Percentiles rank a stretch among this genome's conserved stretches.
These are phyloP conservation scores for Xylariaceae sp. DNA, from an alignment of 2,329 filamentous ascomycete species.

Conservation along the genomic window DNA sequence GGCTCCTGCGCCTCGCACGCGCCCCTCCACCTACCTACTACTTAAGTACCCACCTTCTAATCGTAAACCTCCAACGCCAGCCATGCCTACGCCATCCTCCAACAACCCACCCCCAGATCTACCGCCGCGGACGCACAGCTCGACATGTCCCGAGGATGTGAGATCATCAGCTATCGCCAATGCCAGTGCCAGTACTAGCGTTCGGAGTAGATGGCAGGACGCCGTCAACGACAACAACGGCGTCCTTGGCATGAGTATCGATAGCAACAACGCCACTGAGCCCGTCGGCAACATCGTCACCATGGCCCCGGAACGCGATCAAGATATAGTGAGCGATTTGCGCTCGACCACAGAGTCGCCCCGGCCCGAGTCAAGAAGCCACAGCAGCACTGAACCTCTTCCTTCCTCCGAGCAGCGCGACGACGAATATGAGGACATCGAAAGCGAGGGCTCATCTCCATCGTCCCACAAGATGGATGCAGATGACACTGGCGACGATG, in stretches of 20 bases:
- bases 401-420: neutral
- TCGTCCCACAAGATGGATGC: slow-evolving; percentile 20
- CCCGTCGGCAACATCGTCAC: slow-evolving; percentile 16
- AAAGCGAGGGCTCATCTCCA: slow-evolving; percentile 12
- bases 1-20: too few relatives aligned
- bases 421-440: neutral
- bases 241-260: slow-evolving; percentile 16
- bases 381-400: slow-evolving; percentile 3
- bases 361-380: slow-evolving; percentile 18
- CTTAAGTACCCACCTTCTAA: too few relatives aligned
- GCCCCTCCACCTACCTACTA: too few relatives aligned
- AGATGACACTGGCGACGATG: slow-evolving; percentile 11
- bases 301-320: too few relatives aligned
- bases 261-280: slow-evolving; percentile 19
- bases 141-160: slow-evolving; percentile 28
- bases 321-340: slow-evolving; percentile 13
- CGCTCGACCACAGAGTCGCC: slow-evolving; percentile 24
- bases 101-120: slow-evolving; percentile 24
- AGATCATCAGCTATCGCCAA: slow-evolving; percentile 11
- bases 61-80: slow-evolving; percentile 9
- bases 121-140: slow-evolving; percentile 25
- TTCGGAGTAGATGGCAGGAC: slow-evolving; percentile 22
- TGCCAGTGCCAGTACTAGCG: too few relatives aligned
- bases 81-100: slow-evolving; percentile 28
- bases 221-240: too few relatives aligned